Base-by-base conservation (phyloP, 2,329 filamentous ascomycete genomes). In the Ceratocystis diversiconidia region DNA sequence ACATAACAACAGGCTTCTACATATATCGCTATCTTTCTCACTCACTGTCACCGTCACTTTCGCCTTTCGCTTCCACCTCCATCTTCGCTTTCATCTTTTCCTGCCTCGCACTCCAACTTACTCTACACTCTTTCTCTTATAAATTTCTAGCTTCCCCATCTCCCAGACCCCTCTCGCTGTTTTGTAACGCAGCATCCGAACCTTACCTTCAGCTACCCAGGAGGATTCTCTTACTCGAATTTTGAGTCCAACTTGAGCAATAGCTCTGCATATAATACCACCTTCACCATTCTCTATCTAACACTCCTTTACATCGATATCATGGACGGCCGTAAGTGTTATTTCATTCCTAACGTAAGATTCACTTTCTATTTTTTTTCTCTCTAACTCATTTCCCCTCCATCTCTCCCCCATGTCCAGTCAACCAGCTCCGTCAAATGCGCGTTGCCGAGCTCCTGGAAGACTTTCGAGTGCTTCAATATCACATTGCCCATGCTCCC, bases 391-490 rank as follows among this genome's bases (percentile, higher is more conserved):
- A 44, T 59, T 50, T 57, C 36, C 62, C 52, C 43, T 50, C 52
- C 44, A 10, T 46, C 41, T 64, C n/a, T 61, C 57, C 64, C 17
- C 32, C 5, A 30, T 30, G 17, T n/a, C 36, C 70, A 87, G 84
- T 84, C 67, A 86, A 87, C 75, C 78, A 82, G 59, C 82, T 77
- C 72, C 79, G 84, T 69, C 80, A 78, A 70, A 77, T 76, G 65
- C 81, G 84, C 69, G 84, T 86, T 71, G 83, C 82, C 73, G 80
- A 86, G 70, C 74, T 86, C 61, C 79, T 86, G 50, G 76, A 78
- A 68, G 84, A 86, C 72, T 86, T 87, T 73, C 80, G 79, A 68
- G 80, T 76, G 55, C 76, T 86, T 30, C 84, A 86, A 72, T 82
- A 82, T 73, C 82, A 80, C 72, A 86, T 87, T 71, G 80, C 83